A percentile compares a stretch with the other conserved stretches of the same genome.
phyloP scores from a whole-genome alignment of 2,329 filamentous ascomycete species.

The Talaromyces sp. region DNA sequence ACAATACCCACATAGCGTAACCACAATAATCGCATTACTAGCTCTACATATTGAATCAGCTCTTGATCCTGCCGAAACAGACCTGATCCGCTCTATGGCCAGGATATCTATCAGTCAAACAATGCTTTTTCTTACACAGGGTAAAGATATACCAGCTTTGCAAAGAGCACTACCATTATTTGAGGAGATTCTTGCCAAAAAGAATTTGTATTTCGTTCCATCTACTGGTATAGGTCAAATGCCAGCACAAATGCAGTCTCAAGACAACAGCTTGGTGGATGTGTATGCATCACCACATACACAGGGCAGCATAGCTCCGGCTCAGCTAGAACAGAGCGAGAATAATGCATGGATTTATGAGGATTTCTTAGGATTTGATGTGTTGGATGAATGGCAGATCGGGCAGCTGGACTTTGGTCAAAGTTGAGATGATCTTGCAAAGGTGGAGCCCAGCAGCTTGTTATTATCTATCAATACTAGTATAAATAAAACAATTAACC shows the following conservation, averaged over 20 bases:
- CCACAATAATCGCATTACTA: neutral
- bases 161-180: conserved; percentile 6
- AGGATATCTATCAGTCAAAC: conserved; percentile 5
- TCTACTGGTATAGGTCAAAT: too few species aligned
- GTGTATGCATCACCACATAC: too few species aligned
- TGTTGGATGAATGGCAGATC: conserved; percentile 6
- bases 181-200: conserved; percentile 1
- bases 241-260: too few species aligned
- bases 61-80: conserved; percentile 4
- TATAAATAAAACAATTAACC: too few species aligned
- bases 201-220: neutral
- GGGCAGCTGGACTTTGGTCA: conserved; percentile 4
- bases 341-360: conserved; percentile 1
- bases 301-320: too few species aligned
- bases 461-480: too few species aligned
- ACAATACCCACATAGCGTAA: neutral
- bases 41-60: conserved; percentile 5
- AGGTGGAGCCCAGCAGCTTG: too few species aligned
- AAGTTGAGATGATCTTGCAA: neutral
- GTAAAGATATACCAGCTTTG: conserved; percentile 2
- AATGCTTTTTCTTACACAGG: conserved; percentile 3
- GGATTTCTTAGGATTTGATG: conserved; percentile 3
- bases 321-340: neutral
- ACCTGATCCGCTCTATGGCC: conserved; percentile 1
- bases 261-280: too few species aligned